Percentiles rank a stretch among this genome's conserved stretches.
Conservation (phyloP, 306 rosid genomes). For the Sechiopsis laciniata region DNA sequence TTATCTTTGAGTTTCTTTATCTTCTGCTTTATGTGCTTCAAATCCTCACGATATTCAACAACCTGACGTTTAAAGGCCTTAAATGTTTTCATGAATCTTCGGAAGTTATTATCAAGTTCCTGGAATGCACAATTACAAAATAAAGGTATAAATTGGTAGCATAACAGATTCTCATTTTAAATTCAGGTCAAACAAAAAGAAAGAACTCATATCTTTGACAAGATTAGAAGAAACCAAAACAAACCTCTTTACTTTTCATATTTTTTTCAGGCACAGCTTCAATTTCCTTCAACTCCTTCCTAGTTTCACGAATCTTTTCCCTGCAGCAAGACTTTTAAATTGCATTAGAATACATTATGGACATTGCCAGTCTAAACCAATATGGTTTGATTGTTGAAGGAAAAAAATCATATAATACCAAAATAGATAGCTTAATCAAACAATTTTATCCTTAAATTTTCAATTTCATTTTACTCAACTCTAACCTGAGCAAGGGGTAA, state of each 20-base stretch:
- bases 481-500: neutral
- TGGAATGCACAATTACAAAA: slow-evolving; percentile 27
- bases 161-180: neutral
- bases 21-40: slow-evolving; percentile 74
- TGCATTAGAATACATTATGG: neutral
- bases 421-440: neutral
- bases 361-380: slow-evolving; percentile 16
- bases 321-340: slow-evolving; percentile 36
- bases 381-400: neutral
- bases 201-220: neutral
- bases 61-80: slow-evolving; percentile 93
- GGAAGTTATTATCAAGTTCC: slow-evolving; percentile 76
- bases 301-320: slow-evolving; percentile 65
- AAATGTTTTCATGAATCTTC: slow-evolving; percentile 76
- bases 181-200: neutral
- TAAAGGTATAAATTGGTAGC: neutral
- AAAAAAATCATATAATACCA: neutral
- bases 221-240: slow-evolving; percentile 27
- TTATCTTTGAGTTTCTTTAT: slow-evolving; percentile 86
- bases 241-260: slow-evolving; percentile 72
- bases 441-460: neutral
- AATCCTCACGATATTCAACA: slow-evolving; percentile 80
- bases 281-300: slow-evolving; percentile 61
- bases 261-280: slow-evolving; percentile 61
- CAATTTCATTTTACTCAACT: neutral